These are phyloP conservation scores for Mortierella claussenii DNA, from an alignment of 192 early-diverging fungal genomes.

Conservation along the genomic window DNA sequence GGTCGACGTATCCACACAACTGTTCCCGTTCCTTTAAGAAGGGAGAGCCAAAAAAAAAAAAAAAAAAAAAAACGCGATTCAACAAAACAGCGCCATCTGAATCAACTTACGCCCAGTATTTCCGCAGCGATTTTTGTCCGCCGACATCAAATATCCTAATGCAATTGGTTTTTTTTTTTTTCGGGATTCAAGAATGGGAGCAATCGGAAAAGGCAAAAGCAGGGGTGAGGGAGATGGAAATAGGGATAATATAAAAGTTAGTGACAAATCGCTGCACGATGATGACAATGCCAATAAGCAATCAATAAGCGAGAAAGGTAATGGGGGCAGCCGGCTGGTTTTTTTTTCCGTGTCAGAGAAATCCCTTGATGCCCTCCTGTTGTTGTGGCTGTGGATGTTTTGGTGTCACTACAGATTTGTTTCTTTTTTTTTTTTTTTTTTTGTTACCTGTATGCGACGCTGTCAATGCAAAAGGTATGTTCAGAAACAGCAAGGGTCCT, in stretches of 20 bases:
- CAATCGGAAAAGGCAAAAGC: neutral
- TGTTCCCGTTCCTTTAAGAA: neutral
- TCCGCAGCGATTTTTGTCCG: constrained; percentile 71
- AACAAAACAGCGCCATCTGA: neutral
- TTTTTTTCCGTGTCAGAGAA: no score
- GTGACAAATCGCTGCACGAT: no score
- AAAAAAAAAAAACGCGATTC: neutral
- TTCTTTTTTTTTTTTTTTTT: neutral
- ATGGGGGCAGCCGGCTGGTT: no score
- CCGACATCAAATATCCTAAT: constrained; percentile 77
- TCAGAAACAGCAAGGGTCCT: constrained; percentile 80
- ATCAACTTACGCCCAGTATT: constrained; percentile 70
- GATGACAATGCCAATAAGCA: no score
- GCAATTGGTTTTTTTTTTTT: no score
- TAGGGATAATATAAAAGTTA: no score
- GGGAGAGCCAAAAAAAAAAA: neutral
- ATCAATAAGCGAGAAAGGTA: no score
- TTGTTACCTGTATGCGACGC: constrained; percentile 58
- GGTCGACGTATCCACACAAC: no score
- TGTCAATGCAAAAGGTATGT: constrained; percentile 70
- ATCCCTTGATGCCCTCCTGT: no score
- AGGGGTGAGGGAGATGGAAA: neutral
- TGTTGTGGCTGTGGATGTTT: no score
- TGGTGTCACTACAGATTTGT: no score
- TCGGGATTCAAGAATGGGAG: no score